Percentiles rank a stretch among this genome's conserved stretches.
Conservation (phyloP, 257 asterid genomes). For the Nicotiana undulata region DNA sequence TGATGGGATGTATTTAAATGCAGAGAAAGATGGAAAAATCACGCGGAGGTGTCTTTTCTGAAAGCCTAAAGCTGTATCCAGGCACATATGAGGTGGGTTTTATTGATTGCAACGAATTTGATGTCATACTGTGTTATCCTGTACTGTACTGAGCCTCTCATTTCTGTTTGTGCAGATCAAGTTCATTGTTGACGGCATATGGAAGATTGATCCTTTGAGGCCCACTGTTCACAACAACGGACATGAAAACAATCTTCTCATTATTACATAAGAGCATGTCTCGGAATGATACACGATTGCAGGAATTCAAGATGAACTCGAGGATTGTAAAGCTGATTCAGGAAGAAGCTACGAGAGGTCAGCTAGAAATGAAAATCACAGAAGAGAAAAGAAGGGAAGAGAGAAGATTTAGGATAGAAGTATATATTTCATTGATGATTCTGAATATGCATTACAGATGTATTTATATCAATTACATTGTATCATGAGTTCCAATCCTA, state of each 20-base stretch:
- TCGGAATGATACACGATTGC: background rate
- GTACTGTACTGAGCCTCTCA: background rate
- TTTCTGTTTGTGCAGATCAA: constrained; percentile 52
- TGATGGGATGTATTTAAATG: constrained; percentile 21
- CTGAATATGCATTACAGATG: too few relatives aligned
- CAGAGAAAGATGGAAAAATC: constrained; percentile 91
- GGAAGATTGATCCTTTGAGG: constrained; percentile 73
- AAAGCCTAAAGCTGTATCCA: constrained; percentile 62
- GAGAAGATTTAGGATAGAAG: too few relatives aligned
- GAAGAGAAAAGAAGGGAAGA: too few relatives aligned
- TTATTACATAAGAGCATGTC: constrained; percentile 25
- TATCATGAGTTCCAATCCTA: too few relatives aligned
- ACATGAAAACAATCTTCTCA: constrained; percentile 61
- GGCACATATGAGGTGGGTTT: constrained; percentile 77
- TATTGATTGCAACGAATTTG: background rate
- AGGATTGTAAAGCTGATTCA: too few relatives aligned
- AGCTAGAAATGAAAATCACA: too few relatives aligned
- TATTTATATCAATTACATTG: too few relatives aligned
- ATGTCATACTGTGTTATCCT: background rate
- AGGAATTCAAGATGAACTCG: too few relatives aligned
- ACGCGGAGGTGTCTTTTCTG: constrained; percentile 45
- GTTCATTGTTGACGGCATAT: constrained; percentile 80
- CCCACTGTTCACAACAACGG: constrained; percentile 50
- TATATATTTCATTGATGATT: too few relatives aligned
- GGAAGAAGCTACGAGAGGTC: too few relatives aligned